A percentile compares a stretch with the other conserved stretches of the same genome.
phyloP scores from a whole-genome alignment of 2,329 filamentous ascomycete genomes.

The Colletotrichum sp. region DNA sequence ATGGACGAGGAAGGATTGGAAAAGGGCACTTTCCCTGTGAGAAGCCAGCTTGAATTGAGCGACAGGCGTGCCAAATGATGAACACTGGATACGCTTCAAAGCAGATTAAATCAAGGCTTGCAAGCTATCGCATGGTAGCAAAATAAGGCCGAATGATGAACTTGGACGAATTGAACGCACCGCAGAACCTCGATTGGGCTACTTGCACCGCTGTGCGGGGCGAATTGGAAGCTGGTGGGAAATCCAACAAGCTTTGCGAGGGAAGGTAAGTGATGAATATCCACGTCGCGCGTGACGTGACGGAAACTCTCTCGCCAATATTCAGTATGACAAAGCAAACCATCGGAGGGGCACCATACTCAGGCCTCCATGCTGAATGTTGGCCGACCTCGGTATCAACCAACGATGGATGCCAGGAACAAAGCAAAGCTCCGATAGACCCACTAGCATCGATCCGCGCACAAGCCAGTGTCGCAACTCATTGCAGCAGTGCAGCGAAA shows the following conservation, averaged over 20 bases:
- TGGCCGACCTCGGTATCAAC: background rate
- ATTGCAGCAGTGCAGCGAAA: background rate
- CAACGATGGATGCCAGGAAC: background rate
- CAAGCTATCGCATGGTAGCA: background rate
- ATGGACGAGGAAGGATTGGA: background rate
- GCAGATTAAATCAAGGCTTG: background rate
- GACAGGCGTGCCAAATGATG: background rate
- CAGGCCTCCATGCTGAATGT: background rate
- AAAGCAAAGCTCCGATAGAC: background rate
- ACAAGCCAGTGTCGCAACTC: background rate
- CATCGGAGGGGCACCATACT: background rate
- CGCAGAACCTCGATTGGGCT: background rate
- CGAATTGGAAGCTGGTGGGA: background rate
- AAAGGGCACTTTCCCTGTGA: background rate
- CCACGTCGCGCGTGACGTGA: background rate
- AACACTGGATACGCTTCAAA: background rate
- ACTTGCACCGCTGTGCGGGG: background rate
- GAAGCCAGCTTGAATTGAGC: background rate
- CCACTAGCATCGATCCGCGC: background rate
- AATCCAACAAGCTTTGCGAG: background rate
- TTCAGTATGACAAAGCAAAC: background rate
- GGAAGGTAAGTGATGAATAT: background rate
- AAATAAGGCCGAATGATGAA: background rate
- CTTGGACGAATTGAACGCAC: background rate
- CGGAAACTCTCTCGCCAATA: background rate